phyloP scores from a whole-genome alignment of 2,329 filamentous ascomycete genomes.

The Podosphaera leucotricha region DNA sequence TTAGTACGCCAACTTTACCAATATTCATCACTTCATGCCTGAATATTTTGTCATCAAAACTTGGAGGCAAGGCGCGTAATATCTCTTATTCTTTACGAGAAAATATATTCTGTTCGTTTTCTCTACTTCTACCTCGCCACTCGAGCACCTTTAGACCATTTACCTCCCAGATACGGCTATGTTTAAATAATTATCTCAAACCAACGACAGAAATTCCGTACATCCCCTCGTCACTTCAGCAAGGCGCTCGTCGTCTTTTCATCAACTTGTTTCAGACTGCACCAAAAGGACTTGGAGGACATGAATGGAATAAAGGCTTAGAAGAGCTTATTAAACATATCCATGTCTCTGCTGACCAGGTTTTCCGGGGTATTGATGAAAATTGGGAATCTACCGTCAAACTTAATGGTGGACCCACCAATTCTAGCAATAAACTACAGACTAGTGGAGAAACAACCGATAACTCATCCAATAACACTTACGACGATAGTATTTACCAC shows the following conservation, averaged over 20 bases:
- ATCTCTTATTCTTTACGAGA: conserved; percentile 31
- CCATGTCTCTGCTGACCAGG: conserved; percentile 49
- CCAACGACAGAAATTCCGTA: conserved; percentile 30
- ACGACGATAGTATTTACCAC: conserved; percentile 50
- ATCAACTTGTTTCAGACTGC: conserved; percentile 58
- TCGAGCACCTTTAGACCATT: conserved; percentile 65
- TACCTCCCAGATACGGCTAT: conserved; percentile 38
- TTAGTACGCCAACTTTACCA: conserved; percentile 62
- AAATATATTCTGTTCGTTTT: conserved; percentile 46
- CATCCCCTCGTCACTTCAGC: conserved; percentile 28
- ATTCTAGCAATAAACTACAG: conserved; percentile 23
- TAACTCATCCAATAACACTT: conserved; percentile 43
- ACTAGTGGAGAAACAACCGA: conserved; percentile 24
- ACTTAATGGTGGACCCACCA: conserved; percentile 21
- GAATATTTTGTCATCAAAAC: conserved; percentile 30
- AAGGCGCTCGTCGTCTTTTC: conserved; percentile 38
- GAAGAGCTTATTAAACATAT: conserved; percentile 35
- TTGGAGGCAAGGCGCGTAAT: conserved; percentile 18
- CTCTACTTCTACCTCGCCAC: conserved; percentile 52
- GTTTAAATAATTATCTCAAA: conserved; percentile 35
- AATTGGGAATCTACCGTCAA: conserved; percentile 50
- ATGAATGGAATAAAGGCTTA: conserved; percentile 55
- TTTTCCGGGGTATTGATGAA: conserved; percentile 60
- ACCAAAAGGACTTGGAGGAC: conserved; percentile 50
- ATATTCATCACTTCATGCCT: conserved; percentile 52